Evolutionary conservation across 169 alveolate genomes (phyloP).

Genomic region (Plasmodium gaboni): DNA sequence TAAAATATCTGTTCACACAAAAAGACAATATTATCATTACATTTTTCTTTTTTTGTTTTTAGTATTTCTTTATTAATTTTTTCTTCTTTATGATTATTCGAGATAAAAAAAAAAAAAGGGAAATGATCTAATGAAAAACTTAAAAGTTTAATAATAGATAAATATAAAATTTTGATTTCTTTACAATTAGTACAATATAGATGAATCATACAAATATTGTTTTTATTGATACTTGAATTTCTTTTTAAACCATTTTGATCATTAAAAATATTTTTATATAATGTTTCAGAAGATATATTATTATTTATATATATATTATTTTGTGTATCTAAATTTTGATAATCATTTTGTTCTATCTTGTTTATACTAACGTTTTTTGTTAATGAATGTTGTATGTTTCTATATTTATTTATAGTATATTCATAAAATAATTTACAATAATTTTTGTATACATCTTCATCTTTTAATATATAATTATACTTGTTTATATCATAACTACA

Average conservation of each 20-base stretch:
- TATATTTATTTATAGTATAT: slow-evolving; percentile 33
- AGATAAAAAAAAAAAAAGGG: slow-evolving; percentile 34
- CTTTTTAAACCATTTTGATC: not conserved
- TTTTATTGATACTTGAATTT: slow-evolving; percentile 4
- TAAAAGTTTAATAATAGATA: slow-evolving; percentile 40
- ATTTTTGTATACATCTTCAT: slow-evolving; percentile 46
- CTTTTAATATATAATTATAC: slow-evolving; percentile 40
- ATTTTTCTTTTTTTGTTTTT: not conserved
- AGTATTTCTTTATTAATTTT: not conserved
- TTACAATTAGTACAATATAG: slow-evolving; percentile 43
- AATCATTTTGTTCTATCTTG: not conserved
- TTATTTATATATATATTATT: too few species aligned
- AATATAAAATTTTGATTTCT: slow-evolving; percentile 41
- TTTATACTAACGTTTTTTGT: not conserved
- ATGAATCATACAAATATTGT: slow-evolving; percentile 39
- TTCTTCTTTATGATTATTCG: not conserved
- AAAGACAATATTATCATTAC: slow-evolving; percentile 18
- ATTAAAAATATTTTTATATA: too few species aligned
- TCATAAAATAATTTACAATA: slow-evolving; percentile 57
- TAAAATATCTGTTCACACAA: slow-evolving; percentile 53
- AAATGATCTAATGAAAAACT: slow-evolving; percentile 56
- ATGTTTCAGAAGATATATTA: too few species aligned
- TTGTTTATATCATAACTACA: slow-evolving; percentile 21
- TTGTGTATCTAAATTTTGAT: not conserved
- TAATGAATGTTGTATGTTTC: not conserved